phyloP scores from a whole-genome alignment of 192 early-diverging fungal species.

The Geranomyces michiganensis region DNA sequence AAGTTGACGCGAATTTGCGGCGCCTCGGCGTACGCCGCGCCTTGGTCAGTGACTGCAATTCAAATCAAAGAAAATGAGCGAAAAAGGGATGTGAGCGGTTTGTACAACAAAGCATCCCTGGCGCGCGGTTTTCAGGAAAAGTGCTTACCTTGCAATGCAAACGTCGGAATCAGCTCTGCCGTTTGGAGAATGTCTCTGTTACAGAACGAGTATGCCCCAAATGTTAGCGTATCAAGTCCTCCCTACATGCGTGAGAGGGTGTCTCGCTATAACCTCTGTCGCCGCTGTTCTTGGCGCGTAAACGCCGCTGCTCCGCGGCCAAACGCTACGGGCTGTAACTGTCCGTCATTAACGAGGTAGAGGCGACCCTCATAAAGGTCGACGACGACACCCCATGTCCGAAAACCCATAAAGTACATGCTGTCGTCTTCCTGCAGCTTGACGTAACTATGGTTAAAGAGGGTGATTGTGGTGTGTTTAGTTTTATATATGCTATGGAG shows the following conservation, averaged over 20 bases:
- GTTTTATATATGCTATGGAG: background rate
- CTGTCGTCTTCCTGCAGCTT: conserved; percentile 27
- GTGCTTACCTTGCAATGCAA: conserved; percentile 42
- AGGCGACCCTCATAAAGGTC: conserved; percentile 48
- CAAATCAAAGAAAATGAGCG: background rate
- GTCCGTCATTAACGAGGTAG: conserved; percentile 45
- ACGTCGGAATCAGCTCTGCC: conserved; percentile 43
- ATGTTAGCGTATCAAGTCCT: too few species aligned
- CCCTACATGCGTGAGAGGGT: too few species aligned
- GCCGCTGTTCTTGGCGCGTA: conserved; percentile 34
- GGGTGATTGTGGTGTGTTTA: background rate
- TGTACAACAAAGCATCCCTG: background rate
- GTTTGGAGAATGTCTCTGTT: conserved; percentile 36
- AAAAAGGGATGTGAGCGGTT: background rate
- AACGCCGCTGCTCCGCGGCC: conserved; percentile 45
- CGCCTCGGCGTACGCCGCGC: conserved; percentile 21
- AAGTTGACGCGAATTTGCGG: conserved; percentile 51
- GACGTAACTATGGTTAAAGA: conserved; percentile 31
- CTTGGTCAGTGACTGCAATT: background rate
- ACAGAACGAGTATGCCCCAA: background rate
- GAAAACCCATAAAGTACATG: conserved; percentile 34
- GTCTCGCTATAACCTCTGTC: too few species aligned
- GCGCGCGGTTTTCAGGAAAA: too few species aligned
- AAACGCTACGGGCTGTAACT: conserved; percentile 40
- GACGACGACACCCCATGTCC: conserved; percentile 50